Evolutionary conservation across 495 filamentous ascomycete genomes (phyloP).

Genomic region (Hypomontagnella submonticulosa): DNA sequence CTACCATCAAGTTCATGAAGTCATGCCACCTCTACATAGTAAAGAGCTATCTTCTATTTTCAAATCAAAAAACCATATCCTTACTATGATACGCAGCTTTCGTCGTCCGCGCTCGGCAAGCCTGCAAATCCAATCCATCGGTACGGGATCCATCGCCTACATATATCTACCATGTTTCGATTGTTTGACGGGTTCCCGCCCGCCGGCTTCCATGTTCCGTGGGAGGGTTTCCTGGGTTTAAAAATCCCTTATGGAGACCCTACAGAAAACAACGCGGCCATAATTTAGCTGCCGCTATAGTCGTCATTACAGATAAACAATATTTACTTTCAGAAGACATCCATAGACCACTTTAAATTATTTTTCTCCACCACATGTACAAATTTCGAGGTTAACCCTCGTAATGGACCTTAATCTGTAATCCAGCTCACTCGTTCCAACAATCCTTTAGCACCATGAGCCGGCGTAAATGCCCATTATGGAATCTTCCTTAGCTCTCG

Average conservation of each 20-base stretch:
- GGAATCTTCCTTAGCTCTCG: background rate
- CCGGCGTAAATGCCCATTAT: constrained; percentile 1
- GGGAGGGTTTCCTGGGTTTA: constrained; percentile 15
- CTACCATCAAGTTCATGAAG: background rate
- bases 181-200: constrained; percentile 21
- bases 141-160: constrained; percentile 19
- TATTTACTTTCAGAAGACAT: constrained; percentile 4
- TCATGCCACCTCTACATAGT: background rate
- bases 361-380: background rate
- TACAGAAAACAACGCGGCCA: constrained; percentile 1
- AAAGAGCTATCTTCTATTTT: constrained; percentile 1
- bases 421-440: background rate
- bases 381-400: background rate
- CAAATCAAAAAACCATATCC: background rate
- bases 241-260: constrained; percentile 11
- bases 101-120: constrained; percentile 14
- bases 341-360: background rate
- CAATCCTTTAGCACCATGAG: background rate
- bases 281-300: constrained; percentile 9
- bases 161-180: constrained; percentile 15
- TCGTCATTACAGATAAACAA: constrained; percentile 6
- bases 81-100: too few species aligned
- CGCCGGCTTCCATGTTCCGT: constrained; percentile 29
- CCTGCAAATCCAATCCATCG: constrained; percentile 25
- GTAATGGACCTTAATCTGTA: background rate